Evolutionary conservation across 1,284 basidiomycete species (phyloP).

Genomic region (Heterobasidion occidentale): DNA sequence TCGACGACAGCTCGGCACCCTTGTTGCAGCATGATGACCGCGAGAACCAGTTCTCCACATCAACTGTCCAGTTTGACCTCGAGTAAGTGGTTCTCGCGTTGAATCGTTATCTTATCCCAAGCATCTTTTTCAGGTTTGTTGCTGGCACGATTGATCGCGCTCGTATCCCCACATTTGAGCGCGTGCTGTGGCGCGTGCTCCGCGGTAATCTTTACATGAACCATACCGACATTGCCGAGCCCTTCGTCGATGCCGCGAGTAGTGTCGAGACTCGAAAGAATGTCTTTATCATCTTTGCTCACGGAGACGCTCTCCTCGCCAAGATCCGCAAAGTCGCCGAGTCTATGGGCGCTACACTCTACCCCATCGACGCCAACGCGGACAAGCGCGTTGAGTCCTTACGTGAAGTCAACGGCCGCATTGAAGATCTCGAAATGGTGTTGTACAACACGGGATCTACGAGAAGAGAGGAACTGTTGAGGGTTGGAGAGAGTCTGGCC

Average conservation of each 20-base stretch:
- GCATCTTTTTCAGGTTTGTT: slow-evolving; percentile 62
- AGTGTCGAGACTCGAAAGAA: slow-evolving; percentile 89
- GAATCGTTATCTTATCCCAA: slow-evolving; percentile 2
- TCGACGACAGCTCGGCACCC: slow-evolving; percentile 89
- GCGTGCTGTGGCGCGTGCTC: slow-evolving; percentile 96
- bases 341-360: slow-evolving; percentile 95
- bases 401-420: too few species aligned
- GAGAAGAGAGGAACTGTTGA: slow-evolving; percentile 80
- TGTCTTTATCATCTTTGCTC: slow-evolving; percentile 99
- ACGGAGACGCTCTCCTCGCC: slow-evolving; percentile 86
- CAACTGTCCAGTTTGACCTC: slow-evolving; percentile 70
- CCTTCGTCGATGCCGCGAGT: slow-evolving; percentile 83
- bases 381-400: slow-evolving; percentile 60
- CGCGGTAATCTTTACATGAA: slow-evolving; percentile 99
- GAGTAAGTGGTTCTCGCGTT: slow-evolving; percentile 44
- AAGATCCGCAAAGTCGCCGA: slow-evolving; percentile 99
- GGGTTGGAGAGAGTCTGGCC: slow-evolving; percentile 79
- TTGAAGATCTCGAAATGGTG: too few species aligned
- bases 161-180: slow-evolving; percentile 88
- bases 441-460: slow-evolving; percentile 87
- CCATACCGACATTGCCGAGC: slow-evolving; percentile 92
- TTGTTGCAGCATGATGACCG: slow-evolving; percentile 88
- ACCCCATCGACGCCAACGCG: slow-evolving; percentile 91
- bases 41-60: slow-evolving; percentile 56
- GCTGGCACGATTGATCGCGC: slow-evolving; percentile 94